Conservation (phyloP, 441 rosid genomes). For the Gossypium lobatum region DNA sequence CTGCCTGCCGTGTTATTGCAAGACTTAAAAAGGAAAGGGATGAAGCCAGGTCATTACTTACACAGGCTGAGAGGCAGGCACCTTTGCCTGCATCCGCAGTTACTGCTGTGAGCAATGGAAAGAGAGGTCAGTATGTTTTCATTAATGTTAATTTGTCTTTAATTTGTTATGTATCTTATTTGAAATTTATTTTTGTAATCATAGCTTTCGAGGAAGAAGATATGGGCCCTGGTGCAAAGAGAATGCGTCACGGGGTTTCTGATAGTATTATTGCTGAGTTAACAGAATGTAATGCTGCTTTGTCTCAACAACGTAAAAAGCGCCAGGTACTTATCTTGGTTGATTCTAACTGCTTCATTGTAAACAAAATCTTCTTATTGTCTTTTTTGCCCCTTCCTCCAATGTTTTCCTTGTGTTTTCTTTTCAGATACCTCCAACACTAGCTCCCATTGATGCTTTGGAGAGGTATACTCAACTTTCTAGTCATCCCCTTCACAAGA, state of each 20-base stretch:
- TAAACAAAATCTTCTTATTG: neutral
- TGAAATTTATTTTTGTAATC: constrained; percentile 15
- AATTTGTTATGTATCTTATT: constrained; percentile 12
- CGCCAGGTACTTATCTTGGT: constrained; percentile 60
- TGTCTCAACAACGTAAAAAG: constrained; percentile 89
- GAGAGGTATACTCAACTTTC: constrained; percentile 85
- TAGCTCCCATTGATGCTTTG: constrained; percentile 61
- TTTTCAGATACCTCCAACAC: constrained; percentile 60
- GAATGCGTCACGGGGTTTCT: constrained; percentile 69
- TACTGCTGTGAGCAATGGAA: constrained; percentile 64
- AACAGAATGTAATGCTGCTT: constrained; percentile 79
- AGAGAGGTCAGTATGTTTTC: constrained; percentile 48
- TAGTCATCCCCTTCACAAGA: constrained; percentile 97
- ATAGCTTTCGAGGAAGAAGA: constrained; percentile 61
- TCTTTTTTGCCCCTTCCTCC: neutral
- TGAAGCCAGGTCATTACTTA: constrained; percentile 77
- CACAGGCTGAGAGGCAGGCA: constrained; percentile 76
- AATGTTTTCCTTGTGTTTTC: constrained; percentile 4
- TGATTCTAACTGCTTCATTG: neutral
- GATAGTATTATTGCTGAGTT: constrained; percentile 54
- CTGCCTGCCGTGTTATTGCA: constrained; percentile 99
- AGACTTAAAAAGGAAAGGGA: constrained; percentile 93
- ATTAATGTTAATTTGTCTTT: neutral
- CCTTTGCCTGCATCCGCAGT: constrained; percentile 45
- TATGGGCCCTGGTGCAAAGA: constrained; percentile 63